phyloP scores from a whole-genome alignment of 805 yeast genomes.

The Wickerhamiella alocasiicola region DNA sequence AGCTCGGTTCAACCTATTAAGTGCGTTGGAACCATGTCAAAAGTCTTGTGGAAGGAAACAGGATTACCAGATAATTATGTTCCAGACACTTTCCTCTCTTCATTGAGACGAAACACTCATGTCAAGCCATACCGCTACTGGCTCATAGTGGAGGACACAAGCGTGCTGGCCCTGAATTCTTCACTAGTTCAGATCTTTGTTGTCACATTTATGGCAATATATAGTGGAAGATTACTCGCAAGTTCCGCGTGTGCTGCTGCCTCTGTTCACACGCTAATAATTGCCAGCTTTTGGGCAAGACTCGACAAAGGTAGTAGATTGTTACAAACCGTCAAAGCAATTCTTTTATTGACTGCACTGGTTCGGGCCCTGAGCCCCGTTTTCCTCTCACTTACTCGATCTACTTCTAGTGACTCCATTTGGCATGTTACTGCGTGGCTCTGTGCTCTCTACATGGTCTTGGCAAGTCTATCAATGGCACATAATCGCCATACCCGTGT shows the following conservation, averaged over 20 bases:
- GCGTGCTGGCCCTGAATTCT: slow-evolving; percentile 53
- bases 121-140: slow-evolving; percentile 53
- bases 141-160: slow-evolving; percentile 58
- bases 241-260: slow-evolving; percentile 20
- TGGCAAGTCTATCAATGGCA: slow-evolving; percentile 53
- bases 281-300: slow-evolving; percentile 23
- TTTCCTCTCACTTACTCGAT: slow-evolving; percentile 70
- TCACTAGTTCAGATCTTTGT: slow-evolving; percentile 51
- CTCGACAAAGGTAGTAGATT: slow-evolving; percentile 4
- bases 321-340: slow-evolving; percentile 42
- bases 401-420: slow-evolving; percentile 86
- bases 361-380: slow-evolving; percentile 79
- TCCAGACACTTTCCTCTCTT: slow-evolving; percentile 67
- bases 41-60: slow-evolving; percentile 72
- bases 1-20: neutral
- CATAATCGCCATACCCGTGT: slow-evolving; percentile 34
- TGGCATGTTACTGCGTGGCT: slow-evolving; percentile 86
- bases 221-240: slow-evolving; percentile 24
- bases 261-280: slow-evolving; percentile 7
- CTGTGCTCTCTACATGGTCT: slow-evolving; percentile 53
- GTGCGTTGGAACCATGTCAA: slow-evolving; percentile 64
- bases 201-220: slow-evolving; percentile 51
- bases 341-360: slow-evolving; percentile 54
- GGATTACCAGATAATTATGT: slow-evolving; percentile 89
- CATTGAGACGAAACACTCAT: slow-evolving; percentile 61